Evolutionary conservation across 257 asterid species (phyloP).

Genomic region (Nicotiana noctiflora): DNA sequence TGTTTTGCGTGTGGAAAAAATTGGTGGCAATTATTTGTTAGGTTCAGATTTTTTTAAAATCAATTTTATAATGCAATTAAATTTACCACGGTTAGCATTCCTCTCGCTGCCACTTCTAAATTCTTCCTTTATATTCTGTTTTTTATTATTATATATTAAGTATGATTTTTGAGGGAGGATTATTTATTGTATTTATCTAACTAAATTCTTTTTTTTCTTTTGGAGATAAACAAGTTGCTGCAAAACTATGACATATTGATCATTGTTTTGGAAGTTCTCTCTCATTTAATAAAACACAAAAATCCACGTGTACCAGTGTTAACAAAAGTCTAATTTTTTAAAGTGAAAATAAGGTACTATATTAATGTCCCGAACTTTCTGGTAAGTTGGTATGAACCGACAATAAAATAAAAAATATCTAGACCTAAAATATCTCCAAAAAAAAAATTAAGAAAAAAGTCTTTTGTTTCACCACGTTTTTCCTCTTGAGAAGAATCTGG

Average conservation of each 20-base stretch:
- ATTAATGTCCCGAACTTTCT: neutral
- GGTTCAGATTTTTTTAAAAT: neutral
- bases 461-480: constrained; percentile 14
- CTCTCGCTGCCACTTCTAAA: neutral
- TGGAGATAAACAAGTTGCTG: neutral
- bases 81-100: neutral
- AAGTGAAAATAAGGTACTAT: neutral
- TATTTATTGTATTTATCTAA: neutral
- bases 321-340: neutral
- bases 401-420: constrained; percentile 16
- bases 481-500: neutral
- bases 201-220: neutral
- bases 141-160: neutral
- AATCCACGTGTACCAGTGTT: neutral
- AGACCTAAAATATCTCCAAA: constrained; percentile 17
- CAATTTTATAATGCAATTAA: neutral
- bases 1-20: neutral
- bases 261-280: neutral
- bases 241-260: neutral
- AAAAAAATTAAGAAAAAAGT: neutral
- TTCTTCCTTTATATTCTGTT: neutral
- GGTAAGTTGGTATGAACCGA: constrained; percentile 13
- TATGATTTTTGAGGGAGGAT: neutral
- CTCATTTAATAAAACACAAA: neutral
- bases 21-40: neutral